phyloP scores from a whole-genome alignment of 768 basidiomycete genomes.

The Kwoniella sp. region DNA sequence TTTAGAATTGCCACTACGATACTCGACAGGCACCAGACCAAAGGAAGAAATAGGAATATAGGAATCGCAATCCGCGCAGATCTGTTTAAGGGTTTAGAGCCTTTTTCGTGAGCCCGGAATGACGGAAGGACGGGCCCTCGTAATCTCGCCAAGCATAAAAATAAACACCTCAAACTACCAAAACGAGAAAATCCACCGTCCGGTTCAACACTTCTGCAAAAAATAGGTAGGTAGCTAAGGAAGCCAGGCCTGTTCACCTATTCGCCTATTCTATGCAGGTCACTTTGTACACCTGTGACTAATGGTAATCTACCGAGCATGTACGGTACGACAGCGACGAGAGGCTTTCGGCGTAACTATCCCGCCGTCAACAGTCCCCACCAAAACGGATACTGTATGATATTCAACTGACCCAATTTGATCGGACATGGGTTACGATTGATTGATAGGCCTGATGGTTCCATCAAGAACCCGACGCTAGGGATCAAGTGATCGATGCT shows the following conservation, averaged over 20 bases:
- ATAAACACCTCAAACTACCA: neutral
- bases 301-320: too few species aligned
- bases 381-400: neutral
- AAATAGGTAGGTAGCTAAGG: too few species aligned
- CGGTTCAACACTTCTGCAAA: too few species aligned
- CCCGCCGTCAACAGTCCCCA: neutral
- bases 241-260: too few species aligned
- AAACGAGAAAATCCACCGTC: neutral
- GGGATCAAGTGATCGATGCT: too few species aligned
- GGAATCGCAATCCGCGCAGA: neutral
- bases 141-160: conserved; percentile 1
- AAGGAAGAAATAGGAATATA: neutral
- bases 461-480: too few species aligned
- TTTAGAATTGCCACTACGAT: neutral
- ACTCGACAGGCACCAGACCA: neutral
- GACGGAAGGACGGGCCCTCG: neutral
- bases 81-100: neutral
- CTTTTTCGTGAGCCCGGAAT: neutral
- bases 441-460: too few species aligned
- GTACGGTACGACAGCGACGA: neutral
- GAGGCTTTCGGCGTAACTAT: neutral
- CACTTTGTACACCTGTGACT: too few species aligned
- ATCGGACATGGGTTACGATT: too few species aligned
- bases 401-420: neutral
- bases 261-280: too few species aligned